Conservation (phyloP, 148 eudicot species). For the Rhododendron molle region DNA sequence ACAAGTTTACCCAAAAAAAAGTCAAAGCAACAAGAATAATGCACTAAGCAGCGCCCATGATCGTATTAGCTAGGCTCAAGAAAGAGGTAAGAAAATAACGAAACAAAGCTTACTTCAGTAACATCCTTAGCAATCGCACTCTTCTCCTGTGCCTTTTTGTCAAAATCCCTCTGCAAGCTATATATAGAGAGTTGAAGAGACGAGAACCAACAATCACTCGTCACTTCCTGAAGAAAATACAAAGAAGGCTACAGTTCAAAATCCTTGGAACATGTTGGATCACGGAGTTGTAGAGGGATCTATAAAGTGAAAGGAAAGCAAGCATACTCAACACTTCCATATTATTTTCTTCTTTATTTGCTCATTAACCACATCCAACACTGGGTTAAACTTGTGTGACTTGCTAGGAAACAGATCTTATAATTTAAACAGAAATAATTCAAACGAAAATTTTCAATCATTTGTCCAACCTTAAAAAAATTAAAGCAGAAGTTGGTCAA, state of each 20-base stretch:
- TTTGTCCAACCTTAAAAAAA: too few species aligned
- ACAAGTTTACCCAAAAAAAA: background rate
- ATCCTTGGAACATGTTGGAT: background rate
- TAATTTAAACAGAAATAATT: background rate
- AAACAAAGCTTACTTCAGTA: constrained; percentile 44
- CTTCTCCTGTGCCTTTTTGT: constrained; percentile 30
- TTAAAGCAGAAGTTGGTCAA: background rate
- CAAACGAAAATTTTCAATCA: too few species aligned
- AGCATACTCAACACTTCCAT: background rate
- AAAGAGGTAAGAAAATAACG: background rate
- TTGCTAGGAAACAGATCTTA: background rate
- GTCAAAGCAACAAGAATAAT: background rate
- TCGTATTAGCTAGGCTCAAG: background rate
- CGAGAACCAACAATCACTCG: background rate
- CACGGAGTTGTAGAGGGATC: too few species aligned
- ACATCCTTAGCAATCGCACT: constrained; percentile 59
- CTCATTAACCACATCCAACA: background rate
- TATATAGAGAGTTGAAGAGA: background rate
- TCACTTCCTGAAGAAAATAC: background rate
- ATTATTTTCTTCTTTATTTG: background rate
- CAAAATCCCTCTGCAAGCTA: background rate
- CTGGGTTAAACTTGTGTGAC: background rate
- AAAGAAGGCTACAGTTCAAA: background rate
- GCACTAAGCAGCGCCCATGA: background rate
- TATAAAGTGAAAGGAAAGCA: too few species aligned